These are phyloP conservation scores for Russula earlei DNA, from an alignment of 768 basidiomycete genomes.

Conservation along the genomic window DNA sequence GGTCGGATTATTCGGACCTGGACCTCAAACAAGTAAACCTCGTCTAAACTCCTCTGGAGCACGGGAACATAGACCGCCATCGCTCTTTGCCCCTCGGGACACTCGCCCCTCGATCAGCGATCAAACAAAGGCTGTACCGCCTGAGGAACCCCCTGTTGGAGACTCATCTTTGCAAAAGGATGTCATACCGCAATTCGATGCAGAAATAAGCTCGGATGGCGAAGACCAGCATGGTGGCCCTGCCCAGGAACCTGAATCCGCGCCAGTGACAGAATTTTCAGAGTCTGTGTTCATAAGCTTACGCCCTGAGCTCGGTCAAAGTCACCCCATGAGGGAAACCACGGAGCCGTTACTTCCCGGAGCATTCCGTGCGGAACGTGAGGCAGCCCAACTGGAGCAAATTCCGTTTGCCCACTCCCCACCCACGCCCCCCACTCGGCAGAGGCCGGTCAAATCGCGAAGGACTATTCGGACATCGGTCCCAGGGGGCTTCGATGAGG, in stretches of 20 bases:
- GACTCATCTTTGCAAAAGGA: neutral
- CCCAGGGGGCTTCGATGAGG: slow-evolving; percentile 11
- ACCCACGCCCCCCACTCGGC: slow-evolving; percentile 13
- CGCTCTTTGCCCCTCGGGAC: slow-evolving; percentile 5
- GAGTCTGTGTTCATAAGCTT: slow-evolving; percentile 6
- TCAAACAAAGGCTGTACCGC: neutral
- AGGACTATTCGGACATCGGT: slow-evolving; percentile 7
- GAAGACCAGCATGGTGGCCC: neutral
- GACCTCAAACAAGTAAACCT: slow-evolving; percentile 1
- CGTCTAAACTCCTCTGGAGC: neutral
- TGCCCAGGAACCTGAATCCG: neutral
- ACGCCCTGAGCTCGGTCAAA: neutral
- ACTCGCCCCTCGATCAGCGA: neutral
- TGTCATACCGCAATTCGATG: neutral
- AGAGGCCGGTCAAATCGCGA: slow-evolving; percentile 12
- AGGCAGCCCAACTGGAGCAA: neutral
- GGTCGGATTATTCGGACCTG: neutral
- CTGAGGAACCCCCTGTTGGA: neutral
- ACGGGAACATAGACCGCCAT: neutral
- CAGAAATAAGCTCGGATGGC: neutral
- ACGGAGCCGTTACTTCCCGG: slow-evolving; percentile 11
- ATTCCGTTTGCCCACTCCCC: slow-evolving; percentile 7
- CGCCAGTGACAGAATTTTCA: slow-evolving; percentile 9
- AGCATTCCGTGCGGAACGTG: slow-evolving; percentile 6
- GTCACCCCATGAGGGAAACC: neutral